A percentile compares a stretch with the other conserved stretches of the same genome.
phyloP scores from a whole-genome alignment of 202 grass and related monocot genomes.

The Zoysia matrella region DNA sequence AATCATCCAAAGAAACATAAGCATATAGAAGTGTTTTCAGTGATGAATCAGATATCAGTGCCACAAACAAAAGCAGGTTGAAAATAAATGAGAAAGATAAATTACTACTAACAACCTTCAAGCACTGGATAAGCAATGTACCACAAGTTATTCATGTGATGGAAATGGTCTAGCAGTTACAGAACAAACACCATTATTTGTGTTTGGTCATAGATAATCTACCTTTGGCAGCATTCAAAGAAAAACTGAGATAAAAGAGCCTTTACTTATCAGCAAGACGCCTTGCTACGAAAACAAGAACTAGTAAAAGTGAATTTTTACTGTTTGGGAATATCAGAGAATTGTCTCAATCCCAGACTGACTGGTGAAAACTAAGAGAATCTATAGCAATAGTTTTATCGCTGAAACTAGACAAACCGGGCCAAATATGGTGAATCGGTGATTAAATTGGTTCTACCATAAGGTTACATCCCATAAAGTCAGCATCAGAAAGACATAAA shows the following conservation, averaged over 20 bases:
- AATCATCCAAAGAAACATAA: constrained; percentile 30
- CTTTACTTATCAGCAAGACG: constrained; percentile 29
- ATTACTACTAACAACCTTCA: not conserved
- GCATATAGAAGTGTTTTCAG: constrained; percentile 5
- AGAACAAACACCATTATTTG: not conserved
- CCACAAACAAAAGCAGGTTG: not conserved
- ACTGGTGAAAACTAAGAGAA: constrained; percentile 27
- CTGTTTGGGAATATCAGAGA: constrained; percentile 2
- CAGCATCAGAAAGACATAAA: constrained; percentile 28
- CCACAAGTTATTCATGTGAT: not conserved
- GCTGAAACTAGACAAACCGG: constrained; percentile 38
- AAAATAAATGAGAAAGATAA: constrained; percentile 28
- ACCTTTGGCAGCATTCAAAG: constrained; percentile 31
- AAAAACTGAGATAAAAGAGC: constrained; percentile 11
- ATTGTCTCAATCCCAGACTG: not conserved
- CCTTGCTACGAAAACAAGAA: constrained; percentile 19
- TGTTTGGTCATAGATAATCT: constrained; percentile 2
- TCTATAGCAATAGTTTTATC: constrained; percentile 7
- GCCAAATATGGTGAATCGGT: constrained; percentile 1
- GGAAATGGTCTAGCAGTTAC: constrained; percentile 30
- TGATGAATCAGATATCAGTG: not conserved
- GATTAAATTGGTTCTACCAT: constrained; percentile 18
- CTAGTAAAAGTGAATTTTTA: constrained; percentile 1
- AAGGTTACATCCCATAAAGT: constrained; percentile 20
- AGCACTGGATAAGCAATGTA: constrained; percentile 24